Base-by-base conservation (phyloP, 768 basidiomycete species). In the Xerocomus potaroensis region DNA sequence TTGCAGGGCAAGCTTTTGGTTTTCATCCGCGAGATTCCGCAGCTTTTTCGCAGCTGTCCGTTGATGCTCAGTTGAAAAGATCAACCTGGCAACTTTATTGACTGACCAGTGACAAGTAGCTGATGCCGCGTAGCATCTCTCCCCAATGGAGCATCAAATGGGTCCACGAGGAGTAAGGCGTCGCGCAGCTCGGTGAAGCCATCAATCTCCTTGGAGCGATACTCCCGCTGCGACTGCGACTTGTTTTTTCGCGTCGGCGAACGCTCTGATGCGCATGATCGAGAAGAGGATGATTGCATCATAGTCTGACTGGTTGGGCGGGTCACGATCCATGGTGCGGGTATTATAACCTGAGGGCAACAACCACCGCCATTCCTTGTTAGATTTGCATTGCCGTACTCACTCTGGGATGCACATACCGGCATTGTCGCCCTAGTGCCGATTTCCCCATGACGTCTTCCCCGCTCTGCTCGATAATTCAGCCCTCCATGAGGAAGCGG, bases 31-130 rank as follows among this genome's bases (percentile, higher is more conserved):
- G 6, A 61, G 61, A 26, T 51, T 44, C 40, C 57, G 49, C 73
- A 77, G 72, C 62, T 80, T 75, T 71, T 73, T 78, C 1, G 77
- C 76, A 37, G 79, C 71, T 42, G 32, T 52, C 19, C n/a, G n/a
- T 16, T 4, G n/a, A 45, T 29, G 22, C 8, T 60, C 31, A 59
- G 47, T 11, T 16, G 15, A 29, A 11, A 21, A 1, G 41, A 5
- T 30, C 27, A 0, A 47, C 10, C 2, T 5, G 9, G 5, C 11
- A 24, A 14, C 5, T 11, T 38, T 11, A 18, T 35, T 23, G 9
- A 26, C 59, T 41, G 22, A 62, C 62, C 62, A 38, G 58, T 55
- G 18, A 53, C 18, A 18, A 64, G 58, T 3, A 64, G 49, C 23
- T 66, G 57, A 23, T 66, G 59, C 18, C 65, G 53, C n/a, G 65